These are phyloP conservation scores for Neopestalotiopsis sp. DNA, from an alignment of 2,329 filamentous ascomycete genomes.

Conservation along the genomic window DNA sequence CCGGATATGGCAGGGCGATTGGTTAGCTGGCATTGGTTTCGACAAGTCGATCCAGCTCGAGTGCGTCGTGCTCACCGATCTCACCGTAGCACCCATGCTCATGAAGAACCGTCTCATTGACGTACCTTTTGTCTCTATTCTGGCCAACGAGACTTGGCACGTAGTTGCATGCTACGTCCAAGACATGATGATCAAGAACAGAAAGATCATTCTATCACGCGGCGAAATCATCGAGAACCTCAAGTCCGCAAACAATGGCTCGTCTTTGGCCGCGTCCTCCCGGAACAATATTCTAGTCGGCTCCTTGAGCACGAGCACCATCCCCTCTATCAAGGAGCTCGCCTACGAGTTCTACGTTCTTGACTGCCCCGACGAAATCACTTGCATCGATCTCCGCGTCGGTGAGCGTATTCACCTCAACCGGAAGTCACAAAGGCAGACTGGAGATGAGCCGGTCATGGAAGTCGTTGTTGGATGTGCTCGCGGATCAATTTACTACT, in stretches of 20 bases:
- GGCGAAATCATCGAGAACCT: slow-evolving; percentile 51
- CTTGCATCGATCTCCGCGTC: slow-evolving; percentile 68
- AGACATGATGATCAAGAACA: slow-evolving; percentile 31
- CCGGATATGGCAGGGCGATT: slow-evolving; percentile 62
- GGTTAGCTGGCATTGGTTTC: slow-evolving; percentile 54
- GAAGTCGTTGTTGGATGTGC: slow-evolving; percentile 80
- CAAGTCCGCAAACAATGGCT: slow-evolving; percentile 58
- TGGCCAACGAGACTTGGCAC: slow-evolving; percentile 43
- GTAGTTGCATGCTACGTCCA: slow-evolving; percentile 53
- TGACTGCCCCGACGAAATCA: slow-evolving; percentile 67
- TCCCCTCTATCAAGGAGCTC: slow-evolving; percentile 46
- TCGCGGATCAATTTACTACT: slow-evolving; percentile 80
- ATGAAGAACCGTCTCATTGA: slow-evolving; percentile 45
- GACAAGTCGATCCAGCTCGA: slow-evolving; percentile 48
- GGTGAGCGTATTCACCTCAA: slow-evolving; percentile 38
- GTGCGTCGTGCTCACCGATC: slow-evolving; percentile 51
- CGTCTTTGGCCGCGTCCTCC: slow-evolving; percentile 61
- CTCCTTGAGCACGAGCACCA: slow-evolving; percentile 41
- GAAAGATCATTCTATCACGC: slow-evolving; percentile 44
- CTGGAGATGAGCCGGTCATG: slow-evolving; percentile 48
- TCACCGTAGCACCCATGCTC: slow-evolving; percentile 48
- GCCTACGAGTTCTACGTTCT: slow-evolving; percentile 64
- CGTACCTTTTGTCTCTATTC: slow-evolving; percentile 54
- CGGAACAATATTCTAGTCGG: slow-evolving; percentile 67
- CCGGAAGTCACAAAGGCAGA: slow-evolving; percentile 35